Evolutionary conservation across 2,329 filamentous ascomycete genomes (phyloP).

Genomic region (Fusarium sp.): DNA sequence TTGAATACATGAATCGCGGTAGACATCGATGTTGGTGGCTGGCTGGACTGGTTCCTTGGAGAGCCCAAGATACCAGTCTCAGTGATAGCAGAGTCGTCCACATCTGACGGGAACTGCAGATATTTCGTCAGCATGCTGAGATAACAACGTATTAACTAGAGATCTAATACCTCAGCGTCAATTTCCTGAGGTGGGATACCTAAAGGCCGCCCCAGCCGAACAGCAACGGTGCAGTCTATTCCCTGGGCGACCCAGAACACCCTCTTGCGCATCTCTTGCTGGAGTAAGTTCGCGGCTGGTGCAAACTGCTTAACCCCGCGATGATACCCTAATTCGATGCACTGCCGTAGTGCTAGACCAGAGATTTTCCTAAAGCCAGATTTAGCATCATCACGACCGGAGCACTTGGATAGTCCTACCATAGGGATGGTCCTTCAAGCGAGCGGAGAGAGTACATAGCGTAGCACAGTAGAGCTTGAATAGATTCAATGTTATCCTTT

Average conservation of each 20-base stretch:
- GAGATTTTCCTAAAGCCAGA: accelerated
- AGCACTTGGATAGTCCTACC: not conserved
- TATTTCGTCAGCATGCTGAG: not conserved
- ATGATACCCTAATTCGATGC: not conserved
- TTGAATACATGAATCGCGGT: not conserved
- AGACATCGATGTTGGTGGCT: not conserved
- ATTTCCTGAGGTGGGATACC: not conserved
- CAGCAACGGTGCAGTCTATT: not conserved
- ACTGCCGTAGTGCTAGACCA: not conserved
- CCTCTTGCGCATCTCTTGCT: not conserved
- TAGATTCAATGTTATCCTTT: not conserved
- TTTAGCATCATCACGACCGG: not conserved
- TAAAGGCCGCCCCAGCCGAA: not conserved
- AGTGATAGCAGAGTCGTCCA: not conserved
- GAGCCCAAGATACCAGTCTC: not conserved
- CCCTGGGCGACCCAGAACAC: not conserved
- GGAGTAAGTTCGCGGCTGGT: not conserved
- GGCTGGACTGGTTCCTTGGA: not conserved
- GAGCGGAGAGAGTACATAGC: not conserved
- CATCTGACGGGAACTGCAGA: not conserved
- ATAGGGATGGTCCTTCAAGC: not conserved
- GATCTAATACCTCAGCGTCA: not conserved
- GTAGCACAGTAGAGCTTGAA: not conserved
- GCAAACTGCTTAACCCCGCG: not conserved
- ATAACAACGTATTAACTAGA: accelerated